Evolutionary conservation across 2,329 filamentous ascomycete species (phyloP), one percentile per base, ranked within the genome.

Genomic region (Aaosphaeria pasadenensis): DNA sequence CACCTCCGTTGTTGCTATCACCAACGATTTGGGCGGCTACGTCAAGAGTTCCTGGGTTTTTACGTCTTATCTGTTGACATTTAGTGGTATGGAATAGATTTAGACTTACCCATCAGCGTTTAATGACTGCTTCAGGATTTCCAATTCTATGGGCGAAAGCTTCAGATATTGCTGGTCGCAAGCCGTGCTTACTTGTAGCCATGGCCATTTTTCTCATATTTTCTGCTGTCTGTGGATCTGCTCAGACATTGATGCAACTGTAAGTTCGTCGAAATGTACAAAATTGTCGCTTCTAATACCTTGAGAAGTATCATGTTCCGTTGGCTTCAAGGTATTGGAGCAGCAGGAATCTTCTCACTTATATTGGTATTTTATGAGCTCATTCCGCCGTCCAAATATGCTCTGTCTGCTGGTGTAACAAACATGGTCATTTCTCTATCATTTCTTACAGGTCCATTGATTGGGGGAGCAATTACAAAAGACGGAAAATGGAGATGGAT

Each of bases 11-110:
- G 55, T 66, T 7, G 54, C 51, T 30, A 70, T 70, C 41, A 64
- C 62, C 1, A 57, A 68, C 51, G 54, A 57, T 9, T 39, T 70
- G 6, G 45, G 59, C 24, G 62, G 64, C 11, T 69, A 68, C 40
- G 54, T 57, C 30, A 57, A 60, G 36, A 59, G 56, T 41, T 62
- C 60, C 36, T 70, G 67, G 66, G 53, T 70, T 33, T 51, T 67
- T 32, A 69, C 67, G 5, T 63, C 58, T 24, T 70, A 67, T 30
- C 35, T 69, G 40, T 52, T 65, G n/a, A 67, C 65, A 5, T 69
- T 61, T 41, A 63, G 62, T 24, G 63, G 66, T 68, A 60, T 43
- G 50, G 39, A 33, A 7, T 6, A 32, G 39, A 47, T 11, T 31
- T 32, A 31, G 24, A 11, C 7, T 9, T 17, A 24, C 28, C 13